These are phyloP conservation scores for Blastobotrys malaysiensis DNA, from an alignment of 1,139 yeast genomes.

Conservation along the genomic window DNA sequence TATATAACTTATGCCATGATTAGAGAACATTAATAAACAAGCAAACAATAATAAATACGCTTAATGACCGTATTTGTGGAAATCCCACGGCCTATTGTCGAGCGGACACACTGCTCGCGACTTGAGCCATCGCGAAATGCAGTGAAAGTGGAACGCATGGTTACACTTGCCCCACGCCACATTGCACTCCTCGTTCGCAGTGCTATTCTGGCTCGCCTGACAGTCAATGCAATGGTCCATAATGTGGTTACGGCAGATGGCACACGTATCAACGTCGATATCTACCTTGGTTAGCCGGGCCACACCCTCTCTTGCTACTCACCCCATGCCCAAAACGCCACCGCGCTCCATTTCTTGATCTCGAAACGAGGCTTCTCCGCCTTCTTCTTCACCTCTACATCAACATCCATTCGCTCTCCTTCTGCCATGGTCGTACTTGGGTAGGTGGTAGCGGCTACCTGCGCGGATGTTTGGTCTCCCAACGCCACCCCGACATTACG, in stretches of 20 bases:
- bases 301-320: slow-evolving; percentile 24
- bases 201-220: slow-evolving; percentile 70
- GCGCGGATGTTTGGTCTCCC: not conserved
- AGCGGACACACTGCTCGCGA: slow-evolving; percentile 97
- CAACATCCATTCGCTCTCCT: slow-evolving; percentile 29
- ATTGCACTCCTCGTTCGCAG: slow-evolving; percentile 73
- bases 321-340: slow-evolving; percentile 99
- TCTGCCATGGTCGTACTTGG: slow-evolving; percentile 26
- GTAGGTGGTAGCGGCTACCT: not conserved
- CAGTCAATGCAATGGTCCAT: slow-evolving; percentile 99
- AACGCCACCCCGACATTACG: not conserved
- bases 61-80: slow-evolving; percentile 65
- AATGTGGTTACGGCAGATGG: slow-evolving; percentile 94
- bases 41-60: slow-evolving; percentile 4
- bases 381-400: slow-evolving; percentile 20
- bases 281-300: slow-evolving; percentile 31
- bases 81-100: slow-evolving; percentile 89
- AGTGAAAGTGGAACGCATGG: slow-evolving; percentile 91
- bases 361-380: slow-evolving; percentile 53
- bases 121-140: slow-evolving; percentile 93
- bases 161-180: slow-evolving; percentile 98
- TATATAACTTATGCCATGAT: not conserved
- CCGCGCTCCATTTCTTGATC: slow-evolving; percentile 91
- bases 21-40: slow-evolving; percentile 5
- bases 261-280: slow-evolving; percentile 92